These are phyloP conservation scores for Tricholoma sp. DNA, from an alignment of 768 basidiomycete species.

Conservation along the genomic window DNA sequence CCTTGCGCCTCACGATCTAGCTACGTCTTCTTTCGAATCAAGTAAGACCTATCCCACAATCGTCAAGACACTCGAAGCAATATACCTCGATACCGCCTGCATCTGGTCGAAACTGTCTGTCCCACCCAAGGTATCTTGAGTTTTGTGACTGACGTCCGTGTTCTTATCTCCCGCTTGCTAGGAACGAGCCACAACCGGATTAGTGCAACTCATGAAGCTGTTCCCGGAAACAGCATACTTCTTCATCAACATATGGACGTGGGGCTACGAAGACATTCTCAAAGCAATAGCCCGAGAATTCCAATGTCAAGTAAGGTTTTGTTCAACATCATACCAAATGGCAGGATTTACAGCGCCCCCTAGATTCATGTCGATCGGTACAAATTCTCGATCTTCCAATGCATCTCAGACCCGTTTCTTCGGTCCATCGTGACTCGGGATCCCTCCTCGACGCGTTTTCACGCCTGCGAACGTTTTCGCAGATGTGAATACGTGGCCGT, in stretches of 20 bases:
- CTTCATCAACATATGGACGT: constrained; percentile 93
- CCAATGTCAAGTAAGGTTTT: constrained; percentile 44
- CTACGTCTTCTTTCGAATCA: not conserved
- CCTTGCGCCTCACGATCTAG: constrained; percentile 31
- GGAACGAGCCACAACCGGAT: constrained; percentile 60
- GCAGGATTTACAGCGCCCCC: not conserved
- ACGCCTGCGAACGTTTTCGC: constrained; percentile 86
- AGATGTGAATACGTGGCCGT: constrained; percentile 63
- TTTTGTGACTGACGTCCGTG: not conserved
- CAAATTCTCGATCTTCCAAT: constrained; percentile 65
- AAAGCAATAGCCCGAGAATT: constrained; percentile 71
- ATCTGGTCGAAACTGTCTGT: constrained; percentile 47
- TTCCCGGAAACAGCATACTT: constrained; percentile 68
- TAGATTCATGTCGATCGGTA: constrained; percentile 92
- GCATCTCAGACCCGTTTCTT: constrained; percentile 56
- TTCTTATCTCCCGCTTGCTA: constrained; percentile 23
- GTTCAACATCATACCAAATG: not conserved
- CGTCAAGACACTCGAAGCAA: constrained; percentile 55
- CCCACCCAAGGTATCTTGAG: constrained; percentile 50
- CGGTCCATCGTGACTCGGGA: constrained; percentile 57
- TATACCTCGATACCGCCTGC: constrained; percentile 80
- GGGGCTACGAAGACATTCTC: constrained; percentile 92
- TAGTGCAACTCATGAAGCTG: constrained; percentile 63
- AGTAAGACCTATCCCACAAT: constrained; percentile 9
- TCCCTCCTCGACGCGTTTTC: constrained; percentile 67